phyloP scores from a whole-genome alignment of 2,329 filamentous ascomycete genomes.

The Hawksworthiomyces lignivorus region DNA sequence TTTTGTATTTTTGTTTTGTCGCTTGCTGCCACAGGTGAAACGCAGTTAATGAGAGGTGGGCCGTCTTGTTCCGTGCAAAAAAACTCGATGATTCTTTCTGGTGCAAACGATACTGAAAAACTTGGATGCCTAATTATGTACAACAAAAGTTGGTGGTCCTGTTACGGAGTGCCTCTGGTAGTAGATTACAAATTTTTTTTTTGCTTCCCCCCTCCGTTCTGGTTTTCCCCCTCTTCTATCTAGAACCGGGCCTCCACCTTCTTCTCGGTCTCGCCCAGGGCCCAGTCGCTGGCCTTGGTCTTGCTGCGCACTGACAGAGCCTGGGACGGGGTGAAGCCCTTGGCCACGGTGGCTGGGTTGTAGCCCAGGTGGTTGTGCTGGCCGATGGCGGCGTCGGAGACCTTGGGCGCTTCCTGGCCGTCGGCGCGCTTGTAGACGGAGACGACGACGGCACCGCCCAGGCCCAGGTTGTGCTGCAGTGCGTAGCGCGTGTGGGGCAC shows the following conservation, averaged over 20 bases:
- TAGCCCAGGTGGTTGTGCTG: slow-evolving; percentile 68
- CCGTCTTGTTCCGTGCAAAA: no score
- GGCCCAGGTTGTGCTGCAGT: slow-evolving; percentile 86
- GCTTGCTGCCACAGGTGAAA: no score
- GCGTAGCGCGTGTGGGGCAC: slow-evolving; percentile 61
- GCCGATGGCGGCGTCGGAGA: slow-evolving; percentile 58
- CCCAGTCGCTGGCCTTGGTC: slow-evolving; percentile 60
- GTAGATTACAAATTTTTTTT: background rate
- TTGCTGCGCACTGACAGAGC: slow-evolving; percentile 64
- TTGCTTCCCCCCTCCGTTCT: background rate
- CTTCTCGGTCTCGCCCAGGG: slow-evolving; percentile 64
- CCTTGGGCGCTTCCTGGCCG: slow-evolving; percentile 51
- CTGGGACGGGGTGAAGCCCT: slow-evolving; percentile 77
- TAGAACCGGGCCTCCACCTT: slow-evolving; percentile 53
- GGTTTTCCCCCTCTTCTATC: no score
- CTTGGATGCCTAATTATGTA: no score
- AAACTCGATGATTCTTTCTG: no score
- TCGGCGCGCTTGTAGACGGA: slow-evolving; percentile 85
- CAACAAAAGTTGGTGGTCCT: no score
- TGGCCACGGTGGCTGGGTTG: slow-evolving; percentile 84
- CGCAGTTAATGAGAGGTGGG: no score
- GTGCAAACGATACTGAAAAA: no score
- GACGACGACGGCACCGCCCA: slow-evolving; percentile 85
- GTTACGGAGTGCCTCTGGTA: no score
- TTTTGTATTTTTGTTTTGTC: no score